These are phyloP conservation scores for Colletotrichum sp. DNA, from an alignment of 2,329 filamentous ascomycete species.

Conservation along the genomic window DNA sequence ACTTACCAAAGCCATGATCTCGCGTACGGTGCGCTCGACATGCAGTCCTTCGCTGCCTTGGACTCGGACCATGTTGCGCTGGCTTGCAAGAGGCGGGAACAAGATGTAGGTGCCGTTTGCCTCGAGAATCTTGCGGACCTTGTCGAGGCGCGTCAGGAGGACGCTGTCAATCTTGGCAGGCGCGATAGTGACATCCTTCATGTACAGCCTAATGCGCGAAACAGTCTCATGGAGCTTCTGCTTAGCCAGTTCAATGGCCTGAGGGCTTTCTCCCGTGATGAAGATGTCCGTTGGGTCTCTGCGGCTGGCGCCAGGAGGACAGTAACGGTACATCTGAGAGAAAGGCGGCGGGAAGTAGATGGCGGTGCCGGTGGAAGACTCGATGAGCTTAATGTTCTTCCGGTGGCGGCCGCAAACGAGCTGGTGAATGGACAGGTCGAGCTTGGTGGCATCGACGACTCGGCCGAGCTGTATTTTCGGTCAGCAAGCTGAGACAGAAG, in stretches of 20 bases:
- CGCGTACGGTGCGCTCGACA: constrained; percentile 91
- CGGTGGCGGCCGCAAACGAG: constrained; percentile 91
- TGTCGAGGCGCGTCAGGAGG: constrained; percentile 87
- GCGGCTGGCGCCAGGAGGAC: constrained; percentile 78
- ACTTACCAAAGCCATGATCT: constrained; percentile 91
- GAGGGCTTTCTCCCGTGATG: constrained; percentile 87
- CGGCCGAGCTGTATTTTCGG: constrained; percentile 64
- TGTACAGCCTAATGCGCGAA: constrained; percentile 78
- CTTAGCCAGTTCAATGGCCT: constrained; percentile 88
- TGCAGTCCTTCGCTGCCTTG: constrained; percentile 93
- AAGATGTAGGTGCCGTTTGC: constrained; percentile 94
- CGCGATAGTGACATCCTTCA: constrained; percentile 91
- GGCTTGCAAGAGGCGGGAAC: constrained; percentile 85
- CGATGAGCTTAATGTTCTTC: constrained; percentile 98
- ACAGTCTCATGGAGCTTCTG: constrained; percentile 89
- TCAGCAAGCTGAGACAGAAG: constrained; percentile 6
- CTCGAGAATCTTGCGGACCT: constrained; percentile 97
- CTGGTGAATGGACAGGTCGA: constrained; percentile 88
- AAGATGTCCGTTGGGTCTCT: constrained; percentile 90
- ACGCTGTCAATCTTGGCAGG: constrained; percentile 95
- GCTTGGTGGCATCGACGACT: constrained; percentile 77
- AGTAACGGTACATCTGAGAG: constrained; percentile 89
- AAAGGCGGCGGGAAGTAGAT: constrained; percentile 98
- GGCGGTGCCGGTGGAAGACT: constrained; percentile 92
- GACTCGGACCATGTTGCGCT: constrained; percentile 84